Base-by-base conservation (phyloP, 176 grass and related monocot species). In the Paspalum notatum region DNA sequence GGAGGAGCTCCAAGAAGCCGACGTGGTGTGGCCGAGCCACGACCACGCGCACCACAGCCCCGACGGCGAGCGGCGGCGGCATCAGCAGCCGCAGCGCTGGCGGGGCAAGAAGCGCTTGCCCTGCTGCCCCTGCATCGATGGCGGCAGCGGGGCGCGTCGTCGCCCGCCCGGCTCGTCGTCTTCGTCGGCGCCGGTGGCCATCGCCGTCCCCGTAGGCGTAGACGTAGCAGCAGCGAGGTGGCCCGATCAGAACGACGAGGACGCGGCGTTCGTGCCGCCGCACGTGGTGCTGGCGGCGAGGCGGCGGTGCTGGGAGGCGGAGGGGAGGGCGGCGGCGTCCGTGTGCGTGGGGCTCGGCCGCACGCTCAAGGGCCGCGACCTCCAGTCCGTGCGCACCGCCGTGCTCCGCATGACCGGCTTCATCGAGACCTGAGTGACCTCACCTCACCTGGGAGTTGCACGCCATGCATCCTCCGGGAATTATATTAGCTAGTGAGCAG, bases 311-410 rank as follows among this genome's bases (percentile, higher is more conserved):
- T 14, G 44, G 64, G 47, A 32, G 44, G 16, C 17, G n/a, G 66
- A 66, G 50, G 32, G 44, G 66, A 41, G 66, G 67, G 74, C 62
- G 21, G 79, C 74, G 1, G 62, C 50, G 49, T 86, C 90, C 37
- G 52, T 86, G 70, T 92, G 86, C 83, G 81, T 67, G 49, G 90
- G 90, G 15, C 75, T 58, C 8, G 90, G 90, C 37, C 87, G 90
- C 75, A 92, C 90, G 76, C 83, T 92, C 79, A 92, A 92, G 71
- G 90, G 86, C 57, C 86, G 86, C 17, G 90, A 92, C 77, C 73
- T 89, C 53, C 72, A 26, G 27, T 72, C 20, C 69, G 75, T 89
- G 70, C 86, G 90, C 80, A 68, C 51, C 13, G 60, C 90, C 47
- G 86, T 89, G 80, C 86, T 89, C 32, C 80, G 86, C 64, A 77